Conservation (phyloP, 345 rosid genomes). For the Clarkia xantiana region DNA sequence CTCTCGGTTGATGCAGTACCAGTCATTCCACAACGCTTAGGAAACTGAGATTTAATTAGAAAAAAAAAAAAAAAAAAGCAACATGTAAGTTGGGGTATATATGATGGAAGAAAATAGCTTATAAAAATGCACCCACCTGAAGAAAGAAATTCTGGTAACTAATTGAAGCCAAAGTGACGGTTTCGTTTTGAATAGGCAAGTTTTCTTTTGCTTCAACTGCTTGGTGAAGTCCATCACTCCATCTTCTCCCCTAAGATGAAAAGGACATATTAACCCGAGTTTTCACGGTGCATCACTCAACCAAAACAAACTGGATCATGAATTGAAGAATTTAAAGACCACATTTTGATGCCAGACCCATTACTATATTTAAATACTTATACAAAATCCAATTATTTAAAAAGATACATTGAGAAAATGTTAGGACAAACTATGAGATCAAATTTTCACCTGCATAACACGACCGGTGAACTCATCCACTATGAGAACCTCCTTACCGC, state of each 20-base stretch:
- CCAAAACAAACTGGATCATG: no score
- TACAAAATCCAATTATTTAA: not conserved
- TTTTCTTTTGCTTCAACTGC: slow-evolving; percentile 99
- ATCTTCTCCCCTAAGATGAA: slow-evolving; percentile 68
- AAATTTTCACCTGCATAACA: slow-evolving; percentile 74
- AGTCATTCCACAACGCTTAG: slow-evolving; percentile 98
- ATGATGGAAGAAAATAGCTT: slow-evolving; percentile 1
- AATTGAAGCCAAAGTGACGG: slow-evolving; percentile 87
- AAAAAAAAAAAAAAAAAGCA: slow-evolving; percentile 6
- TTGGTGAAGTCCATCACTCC: slow-evolving; percentile 99
- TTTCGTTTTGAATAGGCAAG: slow-evolving; percentile 94
- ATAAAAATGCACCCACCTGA: slow-evolving; percentile 41
- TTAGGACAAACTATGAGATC: slow-evolving; percentile 4
- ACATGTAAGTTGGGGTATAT: not conserved
- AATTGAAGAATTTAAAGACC: no score
- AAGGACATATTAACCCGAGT: no score
- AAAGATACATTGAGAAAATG: not conserved
- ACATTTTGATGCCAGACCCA: no score
- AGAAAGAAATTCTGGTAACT: slow-evolving; percentile 98
- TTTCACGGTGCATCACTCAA: no score
- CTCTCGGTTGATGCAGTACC: slow-evolving; percentile 97
- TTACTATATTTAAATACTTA: slow-evolving; percentile 2
- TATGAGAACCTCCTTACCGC: slow-evolving; percentile 89
- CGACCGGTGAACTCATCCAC: slow-evolving; percentile 99
- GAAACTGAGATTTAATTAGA: slow-evolving; percentile 37